Evolutionary conservation across 2,329 filamentous ascomycete genomes (phyloP).

Genomic region (Acarospora socialis): DNA sequence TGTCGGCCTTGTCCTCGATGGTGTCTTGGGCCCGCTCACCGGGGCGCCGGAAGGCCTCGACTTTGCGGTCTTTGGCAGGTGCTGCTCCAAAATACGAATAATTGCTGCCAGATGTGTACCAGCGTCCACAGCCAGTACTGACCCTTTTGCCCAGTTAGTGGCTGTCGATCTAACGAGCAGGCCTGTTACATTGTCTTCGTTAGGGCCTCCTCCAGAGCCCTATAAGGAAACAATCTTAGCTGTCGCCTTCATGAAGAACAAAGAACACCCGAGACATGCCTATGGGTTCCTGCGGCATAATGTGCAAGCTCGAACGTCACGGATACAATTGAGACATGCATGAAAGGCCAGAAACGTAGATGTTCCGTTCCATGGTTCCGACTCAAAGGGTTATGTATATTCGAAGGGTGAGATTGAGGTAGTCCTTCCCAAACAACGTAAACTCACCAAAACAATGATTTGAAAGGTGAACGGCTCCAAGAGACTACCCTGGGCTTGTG

Average conservation of each 20-base stretch:
- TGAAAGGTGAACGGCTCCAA: constrained; percentile 12
- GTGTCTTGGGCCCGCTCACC: neutral
- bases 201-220: constrained; percentile 81
- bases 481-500: constrained; percentile 8
- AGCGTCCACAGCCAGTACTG: constrained; percentile 82
- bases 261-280: constrained; percentile 2
- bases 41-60: constrained; percentile 5
- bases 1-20: neutral
- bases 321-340: neutral
- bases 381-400: no score
- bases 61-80: constrained; percentile 23
- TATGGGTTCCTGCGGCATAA: no score
- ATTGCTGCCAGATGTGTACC: constrained; percentile 82
- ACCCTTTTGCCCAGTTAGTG: constrained; percentile 67
- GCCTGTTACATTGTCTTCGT: constrained; percentile 79
- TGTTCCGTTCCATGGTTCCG: constrained; percentile 1
- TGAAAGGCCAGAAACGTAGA: no score
- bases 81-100: constrained; percentile 54
- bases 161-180: constrained; percentile 73
- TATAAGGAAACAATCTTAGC: constrained; percentile 25
- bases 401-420: no score
- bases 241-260: constrained; percentile 1
- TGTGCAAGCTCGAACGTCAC: neutral
- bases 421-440: no score
- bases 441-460: constrained; percentile 13